phyloP scores from a whole-genome alignment of 2,329 filamentous ascomycete genomes.

The Nothomitra cinnamomea region DNA sequence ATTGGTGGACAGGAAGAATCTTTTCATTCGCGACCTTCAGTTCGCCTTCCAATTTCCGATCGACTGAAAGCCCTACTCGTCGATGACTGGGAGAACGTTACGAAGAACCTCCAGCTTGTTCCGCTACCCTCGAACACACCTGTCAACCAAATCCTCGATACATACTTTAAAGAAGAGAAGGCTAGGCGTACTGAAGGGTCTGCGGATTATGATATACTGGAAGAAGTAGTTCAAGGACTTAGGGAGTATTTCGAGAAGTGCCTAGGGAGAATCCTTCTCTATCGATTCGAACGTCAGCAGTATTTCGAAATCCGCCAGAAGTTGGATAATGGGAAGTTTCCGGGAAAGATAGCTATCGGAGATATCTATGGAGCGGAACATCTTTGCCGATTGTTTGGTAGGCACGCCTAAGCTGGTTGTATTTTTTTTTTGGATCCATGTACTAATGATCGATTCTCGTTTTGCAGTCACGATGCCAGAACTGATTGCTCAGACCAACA shows the following conservation, averaged over 20 bases:
- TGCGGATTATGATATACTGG: constrained; percentile 66
- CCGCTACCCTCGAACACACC: constrained; percentile 63
- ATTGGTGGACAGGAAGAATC: constrained; percentile 53
- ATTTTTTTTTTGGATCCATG: background rate
- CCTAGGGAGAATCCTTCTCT: constrained; percentile 75
- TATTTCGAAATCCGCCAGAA: constrained; percentile 61
- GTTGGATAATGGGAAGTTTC: constrained; percentile 45
- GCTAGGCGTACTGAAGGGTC: constrained; percentile 47
- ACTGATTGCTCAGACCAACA: constrained; percentile 90
- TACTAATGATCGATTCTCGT: constrained; percentile 6
- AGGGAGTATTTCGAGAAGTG: constrained; percentile 90
- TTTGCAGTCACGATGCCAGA: constrained; percentile 69
- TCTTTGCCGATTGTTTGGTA: constrained; percentile 75
- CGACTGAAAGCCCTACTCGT: constrained; percentile 82
- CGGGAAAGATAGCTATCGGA: constrained; percentile 47
- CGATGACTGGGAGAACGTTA: constrained; percentile 98
- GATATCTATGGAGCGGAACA: constrained; percentile 92
- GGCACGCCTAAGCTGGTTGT: constrained; percentile 16
- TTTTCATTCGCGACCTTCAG: constrained; percentile 68
- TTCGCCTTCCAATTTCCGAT: constrained; percentile 76
- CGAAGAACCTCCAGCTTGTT: constrained; percentile 83
- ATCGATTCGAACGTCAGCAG: constrained; percentile 84
- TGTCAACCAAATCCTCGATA: constrained; percentile 60
- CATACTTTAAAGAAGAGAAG: constrained; percentile 58
- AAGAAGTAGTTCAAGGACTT: constrained; percentile 73